These are phyloP conservation scores for Trypanosoma brucei DNA, from an alignment of 208 protist genomes.

Conservation along the genomic window DNA sequence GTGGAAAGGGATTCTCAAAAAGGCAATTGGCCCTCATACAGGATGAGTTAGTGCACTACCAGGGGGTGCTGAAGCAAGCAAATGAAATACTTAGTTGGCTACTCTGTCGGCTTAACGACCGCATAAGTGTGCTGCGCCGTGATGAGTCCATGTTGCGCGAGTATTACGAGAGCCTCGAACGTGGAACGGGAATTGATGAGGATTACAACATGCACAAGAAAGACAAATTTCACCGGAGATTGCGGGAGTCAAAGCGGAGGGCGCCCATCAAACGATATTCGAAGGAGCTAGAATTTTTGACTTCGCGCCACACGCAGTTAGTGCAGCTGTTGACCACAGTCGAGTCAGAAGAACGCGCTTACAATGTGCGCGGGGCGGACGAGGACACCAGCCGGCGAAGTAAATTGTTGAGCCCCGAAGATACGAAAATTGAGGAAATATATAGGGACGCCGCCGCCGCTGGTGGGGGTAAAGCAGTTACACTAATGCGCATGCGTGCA, in stretches of 20 bases:
- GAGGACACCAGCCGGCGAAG: background rate
- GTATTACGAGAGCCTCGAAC: constrained; percentile 68
- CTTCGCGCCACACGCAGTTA: constrained; percentile 44
- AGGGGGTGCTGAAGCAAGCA: constrained; percentile 24
- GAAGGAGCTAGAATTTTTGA: constrained; percentile 20
- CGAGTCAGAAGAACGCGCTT: constrained; percentile 38
- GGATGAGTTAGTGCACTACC: constrained; percentile 25
- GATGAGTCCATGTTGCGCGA: constrained; percentile 35
- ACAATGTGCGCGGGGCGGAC: background rate
- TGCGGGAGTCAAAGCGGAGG: constrained; percentile 39
- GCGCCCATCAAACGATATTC: constrained; percentile 40
- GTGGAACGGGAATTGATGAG: constrained; percentile 27
- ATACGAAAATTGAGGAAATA: constrained; percentile 16
- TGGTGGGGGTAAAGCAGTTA: constrained; percentile 6
- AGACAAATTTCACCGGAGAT: constrained; percentile 39
- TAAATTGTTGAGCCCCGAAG: constrained; percentile 3
- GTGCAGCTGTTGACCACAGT: constrained; percentile 45
- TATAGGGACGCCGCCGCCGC: constrained; percentile 11
- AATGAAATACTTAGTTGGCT: constrained; percentile 35
- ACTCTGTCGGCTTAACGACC: constrained; percentile 30
- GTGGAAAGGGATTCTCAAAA: constrained; percentile 14
- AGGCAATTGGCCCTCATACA: constrained; percentile 9
- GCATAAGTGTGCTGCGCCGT: constrained; percentile 22
- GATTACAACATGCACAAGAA: constrained; percentile 6
- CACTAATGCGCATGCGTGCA: constrained; percentile 9